phyloP scores from a whole-genome alignment of 257 asterid species.

The Solanum bulbocastanum region DNA sequence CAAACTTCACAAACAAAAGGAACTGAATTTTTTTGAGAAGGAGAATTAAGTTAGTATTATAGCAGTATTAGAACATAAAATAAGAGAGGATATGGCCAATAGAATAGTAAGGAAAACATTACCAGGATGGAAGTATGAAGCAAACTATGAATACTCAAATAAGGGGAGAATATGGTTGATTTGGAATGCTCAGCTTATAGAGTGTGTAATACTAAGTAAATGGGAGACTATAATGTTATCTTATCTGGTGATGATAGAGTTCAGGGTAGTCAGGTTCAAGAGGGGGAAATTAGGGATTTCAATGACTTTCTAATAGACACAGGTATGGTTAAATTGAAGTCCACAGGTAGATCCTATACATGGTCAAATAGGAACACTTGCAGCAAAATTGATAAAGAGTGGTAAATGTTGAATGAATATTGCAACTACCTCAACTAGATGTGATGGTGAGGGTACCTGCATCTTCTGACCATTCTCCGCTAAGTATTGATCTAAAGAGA shows the following conservation, averaged over 20 bases:
- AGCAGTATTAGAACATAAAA: no score
- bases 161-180: not conserved
- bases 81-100: not conserved
- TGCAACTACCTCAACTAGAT: not conserved
- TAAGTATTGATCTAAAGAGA: not conserved
- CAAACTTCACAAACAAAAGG: not conserved
- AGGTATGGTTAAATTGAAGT: not conserved
- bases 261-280: not conserved
- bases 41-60: not conserved
- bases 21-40: not conserved
- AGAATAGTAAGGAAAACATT: not conserved
- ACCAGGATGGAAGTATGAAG: not conserved
- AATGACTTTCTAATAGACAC: not conserved
- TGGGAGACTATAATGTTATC: no score
- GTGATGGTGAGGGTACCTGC: not conserved
- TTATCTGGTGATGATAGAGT: not conserved
- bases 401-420: not conserved
- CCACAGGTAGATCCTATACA: not conserved
- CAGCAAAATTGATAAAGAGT: not conserved
- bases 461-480: not conserved
- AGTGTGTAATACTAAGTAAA: not conserved
- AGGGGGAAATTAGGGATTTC: not conserved
- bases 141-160: not conserved
- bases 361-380: not conserved
- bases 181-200: not conserved